Base-by-base conservation (phyloP, 352 stramenopile genomes). In the Aphanomyces cochlioides region DNA sequence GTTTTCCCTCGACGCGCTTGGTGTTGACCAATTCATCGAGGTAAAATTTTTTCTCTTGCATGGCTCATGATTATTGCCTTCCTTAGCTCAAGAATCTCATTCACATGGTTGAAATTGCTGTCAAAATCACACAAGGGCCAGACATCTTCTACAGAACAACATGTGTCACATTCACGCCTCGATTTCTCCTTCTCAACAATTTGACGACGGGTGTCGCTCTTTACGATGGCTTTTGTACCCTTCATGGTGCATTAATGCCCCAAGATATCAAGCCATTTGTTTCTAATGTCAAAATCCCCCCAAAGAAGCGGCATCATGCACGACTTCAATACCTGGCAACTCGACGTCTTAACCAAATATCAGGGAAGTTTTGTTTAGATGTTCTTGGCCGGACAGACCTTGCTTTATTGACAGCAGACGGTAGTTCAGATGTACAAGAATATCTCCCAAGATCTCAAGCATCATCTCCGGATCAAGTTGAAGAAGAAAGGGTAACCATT, bases 21-120 rank as follows among this genome's bases (percentile, higher is more conserved):
- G 64, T 40, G 53, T 70, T 7, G 64, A 70, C 47, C 64, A 70
- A 70, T 47, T 45, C 13, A 45, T 70, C 45, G 64, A 70, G 64
- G 64, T 70, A 59, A 38, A 28, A n/a, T 2, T 50, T 50, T 12
- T 50, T n/a, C 43, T n/a, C 43, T 50, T 50, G 43, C 28, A 28
- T 50, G 43, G 43, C 43, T 50, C 43, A n/a, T n/a, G 43, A 50
- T 50, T 3, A 50, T n/a, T n/a, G 59, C 3, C 40, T 19, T 56
- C 28, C 21, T 10, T 61, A 70, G 64, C 50, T 70, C 37, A 70
- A 70, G 28, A 70, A 64, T 61, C 5, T 50, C 10, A 47, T 45
- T 7, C 36, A 56, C n/a, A 37, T 70, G 13, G 21, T 70, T 15
- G 43, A 54, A 17, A 5, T 70, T 50, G 40, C 47, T 37, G 64